Evolutionary conservation across 148 eudicot genomes (phyloP), one percentile per base, ranked within the genome.

Genomic region (Cornus controversa): DNA sequence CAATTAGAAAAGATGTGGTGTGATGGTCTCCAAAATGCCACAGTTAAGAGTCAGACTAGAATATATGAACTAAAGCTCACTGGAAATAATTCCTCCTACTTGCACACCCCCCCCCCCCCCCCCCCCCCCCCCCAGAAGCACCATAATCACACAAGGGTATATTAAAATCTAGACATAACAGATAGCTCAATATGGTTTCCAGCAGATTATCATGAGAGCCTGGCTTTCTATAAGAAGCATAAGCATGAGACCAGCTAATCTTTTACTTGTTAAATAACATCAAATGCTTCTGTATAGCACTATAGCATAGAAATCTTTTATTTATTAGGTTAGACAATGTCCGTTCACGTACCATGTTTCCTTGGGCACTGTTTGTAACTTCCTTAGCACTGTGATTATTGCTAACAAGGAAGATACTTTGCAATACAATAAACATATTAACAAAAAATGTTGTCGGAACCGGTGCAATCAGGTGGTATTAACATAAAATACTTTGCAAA

Each of bases 321-420:
- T n/a, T 42, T 31, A 77, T n/a, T 57, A 23, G 79, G 28, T 77
- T 16, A 31, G n/a, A 65, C 31, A 11, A 69, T 34, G 36, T 67
- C 18, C 60, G 27, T 71, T 72, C 71, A 64, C 87, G 68, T 87
- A 96, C 99, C 98, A 90, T 85, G 82, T 96, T 96, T 63, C 93
- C 98, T 86, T 87, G 88, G 78, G 99, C 98, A 62, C 79, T 92
- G 86, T 90, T 93, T 63, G 90, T 93, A 45, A 96, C 99, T 81
- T 96, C 99, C 87, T 93, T 96, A 72, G 99, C 99, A 78, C 88
- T 96, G 28, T n/a, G n/a, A n/a, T n/a, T n/a, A 89, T 90, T 77
- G 99, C 99, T 87, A 96, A 96, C 64, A 81, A 78, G 70, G 57
- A 50, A 50, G 57, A 13, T 50, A 11, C 15, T 50, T 45, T 50